Percentiles rank a stretch among this genome's conserved stretches.
These are phyloP conservation scores for Calcarisporium arbuscula DNA, from an alignment of 2,329 filamentous ascomycete genomes.

Conservation along the genomic window DNA sequence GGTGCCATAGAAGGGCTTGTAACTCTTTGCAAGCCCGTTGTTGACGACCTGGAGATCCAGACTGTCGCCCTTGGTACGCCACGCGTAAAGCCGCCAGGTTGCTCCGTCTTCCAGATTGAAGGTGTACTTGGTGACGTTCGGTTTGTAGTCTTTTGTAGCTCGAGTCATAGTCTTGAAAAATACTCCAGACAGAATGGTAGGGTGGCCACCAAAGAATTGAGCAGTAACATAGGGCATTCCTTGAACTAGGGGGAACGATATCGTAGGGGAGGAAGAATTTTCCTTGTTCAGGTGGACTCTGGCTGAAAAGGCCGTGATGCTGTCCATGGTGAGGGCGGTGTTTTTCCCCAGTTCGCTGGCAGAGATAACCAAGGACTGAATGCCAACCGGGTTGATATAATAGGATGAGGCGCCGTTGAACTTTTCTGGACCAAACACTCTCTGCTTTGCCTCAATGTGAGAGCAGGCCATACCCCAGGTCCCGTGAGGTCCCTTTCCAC, in stretches of 20 bases:
- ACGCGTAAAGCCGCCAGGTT: constrained; percentile 77
- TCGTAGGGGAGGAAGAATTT: constrained; percentile 45
- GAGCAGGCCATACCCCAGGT: constrained; percentile 76
- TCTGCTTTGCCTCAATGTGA: constrained; percentile 62
- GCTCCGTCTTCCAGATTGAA: constrained; percentile 65
- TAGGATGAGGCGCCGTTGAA: constrained; percentile 56
- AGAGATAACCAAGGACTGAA: constrained; percentile 75
- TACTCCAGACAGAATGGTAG: constrained; percentile 66
- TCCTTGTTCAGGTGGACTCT: constrained; percentile 61
- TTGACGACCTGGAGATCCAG: constrained; percentile 64
- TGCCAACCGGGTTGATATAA: constrained; percentile 75
- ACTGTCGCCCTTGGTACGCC: constrained; percentile 48
- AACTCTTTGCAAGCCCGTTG: constrained; percentile 58
- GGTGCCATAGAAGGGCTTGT: constrained; percentile 63
- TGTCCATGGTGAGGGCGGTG: constrained; percentile 50
- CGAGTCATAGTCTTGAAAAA: constrained; percentile 65
- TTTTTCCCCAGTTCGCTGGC: constrained; percentile 62
- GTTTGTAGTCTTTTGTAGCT: constrained; percentile 48
- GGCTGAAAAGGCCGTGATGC: constrained; percentile 50
- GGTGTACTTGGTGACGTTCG: constrained; percentile 68
- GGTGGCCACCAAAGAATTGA: constrained; percentile 63
- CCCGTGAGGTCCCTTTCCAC: constrained; percentile 51
- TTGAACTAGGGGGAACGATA: constrained; percentile 79
- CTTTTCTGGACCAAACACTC: constrained; percentile 55
- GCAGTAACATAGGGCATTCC: constrained; percentile 85